A percentile compares a stretch with the other conserved stretches of the same genome.
These are phyloP conservation scores for Lentinula aciculospora DNA, from an alignment of 768 basidiomycete species.

Conservation along the genomic window DNA sequence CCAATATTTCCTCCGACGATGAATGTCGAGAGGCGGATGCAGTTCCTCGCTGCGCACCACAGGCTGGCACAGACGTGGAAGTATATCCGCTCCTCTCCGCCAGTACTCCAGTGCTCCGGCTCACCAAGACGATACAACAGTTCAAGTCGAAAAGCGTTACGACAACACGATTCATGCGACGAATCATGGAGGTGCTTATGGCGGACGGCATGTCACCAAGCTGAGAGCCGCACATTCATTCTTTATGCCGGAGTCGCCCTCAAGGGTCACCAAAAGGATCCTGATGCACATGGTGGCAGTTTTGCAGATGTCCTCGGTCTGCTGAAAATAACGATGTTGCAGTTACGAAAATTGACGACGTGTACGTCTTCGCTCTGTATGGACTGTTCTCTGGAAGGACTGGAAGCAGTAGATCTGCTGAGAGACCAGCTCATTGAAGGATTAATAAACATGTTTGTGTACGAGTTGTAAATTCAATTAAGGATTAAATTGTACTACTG, in stretches of 20 bases:
- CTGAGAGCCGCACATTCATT: slow-evolving; percentile 26
- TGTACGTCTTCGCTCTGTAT: slow-evolving; percentile 28
- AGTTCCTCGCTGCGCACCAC: slow-evolving; percentile 52
- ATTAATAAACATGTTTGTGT: slow-evolving; percentile 32
- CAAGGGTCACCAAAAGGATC: background rate
- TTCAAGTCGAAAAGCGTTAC: slow-evolving; percentile 13
- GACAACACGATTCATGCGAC: slow-evolving; percentile 45
- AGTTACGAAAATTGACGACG: slow-evolving; percentile 29
- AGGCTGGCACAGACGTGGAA: slow-evolving; percentile 54
- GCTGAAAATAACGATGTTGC: slow-evolving; percentile 38
- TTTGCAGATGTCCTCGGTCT: slow-evolving; percentile 58
- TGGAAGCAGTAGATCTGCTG: slow-evolving; percentile 33
- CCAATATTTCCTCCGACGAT: slow-evolving; percentile 23
- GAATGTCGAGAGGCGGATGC: slow-evolving; percentile 33
- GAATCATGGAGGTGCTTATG: slow-evolving; percentile 45
- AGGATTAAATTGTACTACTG: no score
- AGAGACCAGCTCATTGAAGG: slow-evolving; percentile 37
- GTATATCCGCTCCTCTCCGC: slow-evolving; percentile 39
- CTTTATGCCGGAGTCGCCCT: background rate
- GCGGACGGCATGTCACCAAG: slow-evolving; percentile 42
- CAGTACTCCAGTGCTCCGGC: slow-evolving; percentile 14
- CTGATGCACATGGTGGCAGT: slow-evolving; percentile 9
- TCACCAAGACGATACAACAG: background rate
- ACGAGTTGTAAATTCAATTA: slow-evolving; percentile 1
- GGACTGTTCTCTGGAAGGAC: slow-evolving; percentile 36